These are phyloP conservation scores for Cucurbitaria berberidis DNA, from an alignment of 2,329 filamentous ascomycete species.

Conservation along the genomic window DNA sequence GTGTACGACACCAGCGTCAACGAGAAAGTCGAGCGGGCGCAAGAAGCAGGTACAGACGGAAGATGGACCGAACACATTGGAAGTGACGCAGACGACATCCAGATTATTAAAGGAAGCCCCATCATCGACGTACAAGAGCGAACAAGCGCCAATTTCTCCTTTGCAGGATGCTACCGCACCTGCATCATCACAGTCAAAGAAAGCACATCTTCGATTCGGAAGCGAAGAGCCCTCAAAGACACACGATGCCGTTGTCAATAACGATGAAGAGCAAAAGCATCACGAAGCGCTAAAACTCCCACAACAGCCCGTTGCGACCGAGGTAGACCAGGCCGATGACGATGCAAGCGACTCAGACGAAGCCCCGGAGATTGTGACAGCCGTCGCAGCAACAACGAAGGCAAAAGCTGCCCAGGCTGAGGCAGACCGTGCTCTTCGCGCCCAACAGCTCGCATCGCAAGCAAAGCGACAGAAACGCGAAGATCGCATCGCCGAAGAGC, in stretches of 20 bases:
- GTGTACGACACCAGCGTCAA: slow-evolving; percentile 26
- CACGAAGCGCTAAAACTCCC: slow-evolving; percentile 11
- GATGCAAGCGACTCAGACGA: slow-evolving; percentile 45
- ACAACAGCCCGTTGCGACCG: neutral
- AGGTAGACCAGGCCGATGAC: slow-evolving; percentile 22
- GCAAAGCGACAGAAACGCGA: slow-evolving; percentile 37
- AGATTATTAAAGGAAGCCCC: slow-evolving; percentile 31
- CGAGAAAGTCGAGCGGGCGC: slow-evolving; percentile 23
- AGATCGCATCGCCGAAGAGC: slow-evolving; percentile 42
- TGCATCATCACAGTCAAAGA: slow-evolving; percentile 21
- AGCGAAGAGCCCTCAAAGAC: slow-evolving; percentile 41
- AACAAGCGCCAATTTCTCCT: slow-evolving; percentile 24
- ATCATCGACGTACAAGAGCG: slow-evolving; percentile 37
- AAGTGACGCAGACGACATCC: slow-evolving; percentile 6
- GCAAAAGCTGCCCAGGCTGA: slow-evolving; percentile 37
- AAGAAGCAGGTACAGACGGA: slow-evolving; percentile 18
- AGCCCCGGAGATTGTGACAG: slow-evolving; percentile 48
- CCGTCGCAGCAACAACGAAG: slow-evolving; percentile 37
- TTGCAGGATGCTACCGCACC: slow-evolving; percentile 19
- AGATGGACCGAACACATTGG: neutral
- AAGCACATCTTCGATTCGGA: slow-evolving; percentile 42
- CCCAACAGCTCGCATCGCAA: slow-evolving; percentile 35
- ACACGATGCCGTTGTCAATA: slow-evolving; percentile 5
- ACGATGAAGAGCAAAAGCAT: slow-evolving; percentile 19
- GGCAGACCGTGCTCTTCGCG: slow-evolving; percentile 36